Evolutionary conservation across 2,329 filamentous ascomycete genomes (phyloP).

Genomic region (Diaporthe aspalathi): DNA sequence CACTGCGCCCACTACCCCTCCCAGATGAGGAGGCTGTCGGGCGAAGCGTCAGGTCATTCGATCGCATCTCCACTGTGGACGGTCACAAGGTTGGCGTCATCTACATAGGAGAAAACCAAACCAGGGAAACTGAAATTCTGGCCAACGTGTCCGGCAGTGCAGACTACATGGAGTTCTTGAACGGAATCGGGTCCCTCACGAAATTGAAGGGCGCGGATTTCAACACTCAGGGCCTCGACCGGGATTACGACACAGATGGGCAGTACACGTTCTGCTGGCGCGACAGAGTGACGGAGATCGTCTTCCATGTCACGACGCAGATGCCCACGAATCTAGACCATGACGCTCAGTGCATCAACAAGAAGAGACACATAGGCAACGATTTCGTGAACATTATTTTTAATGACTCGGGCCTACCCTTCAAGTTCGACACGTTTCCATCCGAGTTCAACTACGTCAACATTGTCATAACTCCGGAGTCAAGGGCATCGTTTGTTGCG

Average conservation of each 20-base stretch:
- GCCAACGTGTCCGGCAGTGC: conserved; percentile 86
- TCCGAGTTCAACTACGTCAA: conserved; percentile 97
- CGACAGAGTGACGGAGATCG: conserved; percentile 92
- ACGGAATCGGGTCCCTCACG: conserved; percentile 83
- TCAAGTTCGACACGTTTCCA: conserved; percentile 90
- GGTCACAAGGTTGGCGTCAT: conserved; percentile 96
- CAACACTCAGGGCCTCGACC: conserved; percentile 93
- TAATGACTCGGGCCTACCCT: conserved; percentile 93
- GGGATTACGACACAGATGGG: conserved; percentile 81
- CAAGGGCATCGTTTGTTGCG: conserved; percentile 79
- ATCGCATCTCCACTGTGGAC: conserved; percentile 89
- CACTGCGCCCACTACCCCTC: conserved; percentile 78
- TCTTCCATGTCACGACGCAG: conserved; percentile 96
- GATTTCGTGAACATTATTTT: conserved; percentile 99
- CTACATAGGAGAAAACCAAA: conserved; percentile 91
- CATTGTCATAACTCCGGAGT: conserved; percentile 93
- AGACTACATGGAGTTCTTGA: conserved; percentile 88
- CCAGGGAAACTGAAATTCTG: conserved; percentile 83
- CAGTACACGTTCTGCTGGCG: conserved; percentile 94
- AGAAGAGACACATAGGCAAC: conserved; percentile 96
- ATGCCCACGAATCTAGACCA: conserved; percentile 90
- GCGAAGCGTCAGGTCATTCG: conserved; percentile 83
- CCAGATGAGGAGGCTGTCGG: conserved; percentile 76
- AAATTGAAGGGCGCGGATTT: conserved; percentile 85
- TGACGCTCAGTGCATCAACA: conserved; percentile 81